Evolutionary conservation across 768 basidiomycete genomes (phyloP).

Genomic region (Cubamyces lactineus): DNA sequence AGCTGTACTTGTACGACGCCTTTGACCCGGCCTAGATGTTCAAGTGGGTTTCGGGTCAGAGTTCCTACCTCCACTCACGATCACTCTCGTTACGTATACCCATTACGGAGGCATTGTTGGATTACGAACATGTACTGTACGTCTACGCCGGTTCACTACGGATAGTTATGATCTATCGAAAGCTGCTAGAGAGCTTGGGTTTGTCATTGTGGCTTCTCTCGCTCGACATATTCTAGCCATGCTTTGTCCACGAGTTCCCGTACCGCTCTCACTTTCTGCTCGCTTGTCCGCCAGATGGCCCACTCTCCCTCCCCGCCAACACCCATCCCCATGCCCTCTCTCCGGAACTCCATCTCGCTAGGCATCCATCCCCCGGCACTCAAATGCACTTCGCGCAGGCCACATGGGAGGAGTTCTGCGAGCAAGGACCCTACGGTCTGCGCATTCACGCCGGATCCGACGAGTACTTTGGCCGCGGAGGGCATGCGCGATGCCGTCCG

Average conservation of each 20-base stretch:
- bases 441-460: constrained; percentile 76
- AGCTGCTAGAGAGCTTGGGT: neutral
- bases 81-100: too few species aligned
- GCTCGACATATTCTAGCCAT: constrained; percentile 19
- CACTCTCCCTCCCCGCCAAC: constrained; percentile 57
- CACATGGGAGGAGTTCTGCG: constrained; percentile 52
- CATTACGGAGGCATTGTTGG: too few species aligned
- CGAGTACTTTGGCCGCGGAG: constrained; percentile 56
- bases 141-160: too few species aligned
- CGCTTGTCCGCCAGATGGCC: constrained; percentile 68
- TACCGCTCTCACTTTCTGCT: constrained; percentile 53
- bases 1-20: too few species aligned
- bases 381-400: constrained; percentile 71
- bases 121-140: too few species aligned
- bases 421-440: constrained; percentile 55
- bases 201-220: neutral
- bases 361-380: constrained; percentile 71
- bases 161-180: too few species aligned
- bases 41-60: too few species aligned
- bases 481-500: constrained; percentile 21
- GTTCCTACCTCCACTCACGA: too few species aligned
- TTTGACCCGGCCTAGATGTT: neutral
- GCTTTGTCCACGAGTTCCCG: constrained; percentile 49
- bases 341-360: constrained; percentile 54
- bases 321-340: constrained; percentile 72